These are phyloP conservation scores for Chrysanthemum seticuspe DNA, from an alignment of 129 eudicot species.

Conservation along the genomic window DNA sequence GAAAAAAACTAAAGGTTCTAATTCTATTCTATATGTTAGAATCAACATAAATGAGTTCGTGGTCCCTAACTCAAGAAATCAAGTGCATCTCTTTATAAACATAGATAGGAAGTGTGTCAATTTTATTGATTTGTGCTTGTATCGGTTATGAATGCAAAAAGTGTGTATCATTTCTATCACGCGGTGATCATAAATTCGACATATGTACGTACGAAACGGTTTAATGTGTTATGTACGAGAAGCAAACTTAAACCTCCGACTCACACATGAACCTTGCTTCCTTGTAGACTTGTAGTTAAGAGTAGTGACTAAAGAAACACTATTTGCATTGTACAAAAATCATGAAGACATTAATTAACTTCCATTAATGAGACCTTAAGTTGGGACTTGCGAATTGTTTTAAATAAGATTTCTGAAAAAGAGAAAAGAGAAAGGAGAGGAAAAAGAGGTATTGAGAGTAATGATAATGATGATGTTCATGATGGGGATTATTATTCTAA, in stretches of 20 bases:
- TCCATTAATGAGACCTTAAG: not conserved
- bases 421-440: constrained; percentile 19
- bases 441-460: constrained; percentile 18
- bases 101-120: no score
- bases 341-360: not conserved
- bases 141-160: no score
- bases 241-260: not conserved
- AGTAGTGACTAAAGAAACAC: not conserved
- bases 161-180: no score
- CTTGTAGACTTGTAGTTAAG: not conserved
- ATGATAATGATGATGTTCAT: constrained; percentile 31
- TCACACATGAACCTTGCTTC: not conserved
- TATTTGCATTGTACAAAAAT: not conserved
- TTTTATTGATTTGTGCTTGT: no score
- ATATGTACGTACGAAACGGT: no score
- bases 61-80: no score
- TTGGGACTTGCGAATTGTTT: constrained; percentile 3
- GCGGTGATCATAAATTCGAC: no score
- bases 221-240: not conserved
- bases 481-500: constrained; percentile 62
- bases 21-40: no score
- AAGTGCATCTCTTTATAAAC: no score
- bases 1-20: no score
- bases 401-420: constrained; percentile 17
- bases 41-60: no score